phyloP scores from a whole-genome alignment of 345 rosid species.

The Salix koriyanagi region DNA sequence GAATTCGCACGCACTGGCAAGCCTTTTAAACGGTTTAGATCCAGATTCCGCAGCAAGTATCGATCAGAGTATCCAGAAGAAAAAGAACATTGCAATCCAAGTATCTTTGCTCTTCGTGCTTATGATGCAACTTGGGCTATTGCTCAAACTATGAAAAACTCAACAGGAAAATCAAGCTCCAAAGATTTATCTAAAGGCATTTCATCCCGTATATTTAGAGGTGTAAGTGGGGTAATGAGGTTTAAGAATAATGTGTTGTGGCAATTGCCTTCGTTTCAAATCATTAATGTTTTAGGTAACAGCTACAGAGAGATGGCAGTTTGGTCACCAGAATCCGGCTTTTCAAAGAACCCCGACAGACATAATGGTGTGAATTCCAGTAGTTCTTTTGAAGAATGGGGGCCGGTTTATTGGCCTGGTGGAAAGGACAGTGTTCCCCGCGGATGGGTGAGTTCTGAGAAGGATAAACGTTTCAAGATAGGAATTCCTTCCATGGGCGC shows the following conservation, averaged over 20 bases:
- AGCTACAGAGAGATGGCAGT: conserved; percentile 25
- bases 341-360: neutral
- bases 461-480: conserved; percentile 16
- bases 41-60: conserved; percentile 14
- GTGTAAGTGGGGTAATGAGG: conserved; percentile 26
- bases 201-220: conserved; percentile 18
- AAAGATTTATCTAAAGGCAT: neutral
- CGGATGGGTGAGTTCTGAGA: conserved; percentile 13
- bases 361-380: neutral
- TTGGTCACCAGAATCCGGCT: conserved; percentile 27
- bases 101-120: conserved; percentile 27
- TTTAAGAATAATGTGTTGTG: conserved; percentile 12
- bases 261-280: conserved; percentile 11
- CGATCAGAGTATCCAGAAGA: conserved; percentile 17
- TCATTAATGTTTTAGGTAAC: conserved; percentile 30
- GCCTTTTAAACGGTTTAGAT: conserved; percentile 9
- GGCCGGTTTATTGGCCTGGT: conserved; percentile 31
- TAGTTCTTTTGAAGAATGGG: conserved; percentile 5
- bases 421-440: conserved; percentile 19
- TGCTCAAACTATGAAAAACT: conserved; percentile 17
- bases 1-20: neutral
- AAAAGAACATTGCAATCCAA: conserved; percentile 24
- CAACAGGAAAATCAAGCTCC: neutral
- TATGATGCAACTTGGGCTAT: conserved; percentile 32
- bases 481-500: conserved; percentile 32